Evolutionary conservation across 768 basidiomycete genomes (phyloP), one percentile per base, ranked within the genome.

Genomic region (Collybia mongolica): DNA sequence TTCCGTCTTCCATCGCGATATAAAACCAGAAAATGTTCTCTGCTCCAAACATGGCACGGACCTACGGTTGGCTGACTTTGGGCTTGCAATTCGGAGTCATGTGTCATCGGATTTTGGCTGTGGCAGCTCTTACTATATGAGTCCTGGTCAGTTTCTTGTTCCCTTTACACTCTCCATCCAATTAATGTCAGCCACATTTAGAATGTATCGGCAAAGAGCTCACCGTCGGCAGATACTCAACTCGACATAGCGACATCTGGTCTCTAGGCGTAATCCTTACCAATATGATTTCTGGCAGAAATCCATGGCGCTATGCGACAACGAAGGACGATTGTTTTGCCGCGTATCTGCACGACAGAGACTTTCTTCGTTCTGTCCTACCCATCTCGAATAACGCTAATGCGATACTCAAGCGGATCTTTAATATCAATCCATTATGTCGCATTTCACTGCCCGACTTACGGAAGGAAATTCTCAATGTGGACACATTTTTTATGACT

Each of bases 21-120:
- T 95, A 60, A 93, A 94, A 66, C 91, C 91, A 0, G 92, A 93
- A 64, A 91, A 86, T 63, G 75, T 92, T 22, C 69, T 93, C 32
- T 83, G 81, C 60, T 77, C 64, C 52, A 68, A 65, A 60, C 81
- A 66, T 44, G 83, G 84, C 14, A 60, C 65, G 37, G 66, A 70
- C 53, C 72, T 91, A 29, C 76, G 74, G 49, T 72, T 93, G 44
- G 82, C 87, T 6, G 91, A 93, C 66, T 93, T 93, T 74, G 91
- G 92, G 14, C 71, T 91, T 37, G 78, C 82, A 0, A 85, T 80
- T 6, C 69, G 67, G 44, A 65, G 68, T 51, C 65, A 62, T 15
- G 54, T 77, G 44, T 79, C 75, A 45, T 63, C 58, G 19, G 79
- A 82, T 39, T 77, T 80, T 54, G 74, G 80, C 0, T 81, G 80